Conservation (phyloP, 176 grass and related monocot genomes). For the Saccharum officinarum region DNA sequence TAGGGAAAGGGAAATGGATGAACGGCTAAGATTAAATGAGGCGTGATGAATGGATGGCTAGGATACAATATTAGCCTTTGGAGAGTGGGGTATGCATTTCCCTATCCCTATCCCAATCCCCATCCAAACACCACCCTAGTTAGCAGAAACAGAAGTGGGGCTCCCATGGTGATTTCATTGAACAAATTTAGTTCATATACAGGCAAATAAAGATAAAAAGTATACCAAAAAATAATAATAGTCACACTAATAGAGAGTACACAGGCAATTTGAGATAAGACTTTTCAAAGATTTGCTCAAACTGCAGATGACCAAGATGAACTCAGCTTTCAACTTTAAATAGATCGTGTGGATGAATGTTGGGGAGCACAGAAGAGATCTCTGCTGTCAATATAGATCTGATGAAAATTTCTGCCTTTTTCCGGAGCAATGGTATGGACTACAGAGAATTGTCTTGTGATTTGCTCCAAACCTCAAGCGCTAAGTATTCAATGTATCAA, state of each 20-base stretch:
- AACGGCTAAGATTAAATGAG: too few relatives aligned
- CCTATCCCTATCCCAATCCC: too few relatives aligned
- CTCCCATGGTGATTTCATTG: not conserved
- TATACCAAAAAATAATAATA: not conserved
- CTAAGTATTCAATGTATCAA: slow-evolving; percentile 1
- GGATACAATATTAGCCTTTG: too few relatives aligned
- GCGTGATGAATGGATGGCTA: too few relatives aligned
- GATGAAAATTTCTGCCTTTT: not conserved
- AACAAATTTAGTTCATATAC: not conserved
- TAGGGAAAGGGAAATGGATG: too few relatives aligned
- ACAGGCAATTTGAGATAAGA: not conserved
- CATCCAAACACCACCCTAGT: too few relatives aligned
- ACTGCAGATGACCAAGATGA: not conserved
- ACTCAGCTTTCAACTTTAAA: not conserved
- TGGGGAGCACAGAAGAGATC: not conserved
- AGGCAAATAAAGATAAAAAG: not conserved
- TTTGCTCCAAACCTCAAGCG: slow-evolving; percentile 20
- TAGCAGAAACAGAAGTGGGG: not conserved
- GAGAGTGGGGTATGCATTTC: too few relatives aligned
- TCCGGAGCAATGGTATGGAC: slow-evolving; percentile 13
- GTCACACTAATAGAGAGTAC: not conserved
- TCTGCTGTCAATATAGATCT: not conserved
- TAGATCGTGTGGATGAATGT: not conserved
- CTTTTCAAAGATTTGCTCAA: not conserved
- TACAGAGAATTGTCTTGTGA: not conserved